Evolutionary conservation across 2,329 filamentous ascomycete genomes (phyloP).

Genomic region (Penicillium verrucosum): DNA sequence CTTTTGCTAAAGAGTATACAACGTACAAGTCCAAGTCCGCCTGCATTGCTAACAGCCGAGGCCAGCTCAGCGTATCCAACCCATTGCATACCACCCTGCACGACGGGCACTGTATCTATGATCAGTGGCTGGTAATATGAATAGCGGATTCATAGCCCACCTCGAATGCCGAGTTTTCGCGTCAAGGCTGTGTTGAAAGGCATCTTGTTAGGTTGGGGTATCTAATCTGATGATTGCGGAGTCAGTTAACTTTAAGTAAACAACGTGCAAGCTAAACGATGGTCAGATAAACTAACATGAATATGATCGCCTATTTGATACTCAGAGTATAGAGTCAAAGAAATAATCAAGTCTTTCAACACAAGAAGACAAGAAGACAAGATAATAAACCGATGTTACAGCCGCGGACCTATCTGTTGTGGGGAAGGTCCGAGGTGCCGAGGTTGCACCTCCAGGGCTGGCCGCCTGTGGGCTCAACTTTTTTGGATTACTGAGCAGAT

Average conservation of each 20-base stretch:
- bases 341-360: neutral
- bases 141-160: constrained; percentile 24
- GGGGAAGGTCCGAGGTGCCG: constrained; percentile 30
- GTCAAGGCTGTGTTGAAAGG: constrained; percentile 64
- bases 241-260: constrained; percentile 5
- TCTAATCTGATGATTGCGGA: constrained; percentile 7
- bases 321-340: neutral
- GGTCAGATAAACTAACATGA: neutral
- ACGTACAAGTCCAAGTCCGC: constrained; percentile 51
- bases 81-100: constrained; percentile 57
- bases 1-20: neutral
- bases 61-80: constrained; percentile 54
- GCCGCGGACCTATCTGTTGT: constrained; percentile 28
- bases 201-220: constrained; percentile 43
- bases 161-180: constrained; percentile 54
- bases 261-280: neutral
- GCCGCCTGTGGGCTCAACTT: neutral
- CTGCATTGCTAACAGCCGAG: constrained; percentile 53
- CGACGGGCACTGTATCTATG: constrained; percentile 42
- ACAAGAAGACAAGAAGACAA: constrained; percentile 3
- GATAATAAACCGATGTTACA: constrained; percentile 2
- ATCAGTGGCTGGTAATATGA: constrained; percentile 2
- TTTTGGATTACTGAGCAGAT: constrained; percentile 3
- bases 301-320: neutral
- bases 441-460: constrained; percentile 20